Base-by-base conservation (phyloP, 139 green algal genomes). In the Pseudopediastrum boryanum region DNA sequence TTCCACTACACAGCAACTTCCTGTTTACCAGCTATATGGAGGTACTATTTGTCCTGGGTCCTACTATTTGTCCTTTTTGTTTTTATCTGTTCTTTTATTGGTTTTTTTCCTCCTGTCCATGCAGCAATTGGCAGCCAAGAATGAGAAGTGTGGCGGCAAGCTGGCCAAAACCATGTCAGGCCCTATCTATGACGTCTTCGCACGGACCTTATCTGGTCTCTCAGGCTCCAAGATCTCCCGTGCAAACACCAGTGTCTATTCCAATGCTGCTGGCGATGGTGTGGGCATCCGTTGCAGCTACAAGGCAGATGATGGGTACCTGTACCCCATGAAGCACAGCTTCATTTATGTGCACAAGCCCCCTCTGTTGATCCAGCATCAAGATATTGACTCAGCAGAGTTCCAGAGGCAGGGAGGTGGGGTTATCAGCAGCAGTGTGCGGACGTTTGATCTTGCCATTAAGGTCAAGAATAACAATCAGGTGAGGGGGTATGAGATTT, bases 291-390 rank as follows among this genome's bases (percentile, higher is more conserved):
- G 90, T 48, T 97, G 93, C 84, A 92, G 84, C 1, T 97, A 94
- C 89, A 98, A 98, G 78, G 83, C 78, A 21, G 78, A 89, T 51
- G 85, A 89, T 43, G 83, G 83, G 31, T 94, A 94, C 82, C 83
- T 99, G 63, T 99, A 97, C 87, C 96, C 96, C 10, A 88, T 99
- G 70, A 94, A 99, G 80, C 87, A 90, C 35, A 89, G 91, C 44
- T 98, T 99, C 94, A 98, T 99, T 88, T 99, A 97, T 84, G 85
- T 98, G 1, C 92, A 96, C 63, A 99, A 99, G 84, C 96, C 96
- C 39, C 94, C 96, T n/a, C 91, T 95, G 69, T 90, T 98, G 46
- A 88, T 99, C n/a, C 81, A 77, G 27, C 77, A 89, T 72, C 93
- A 97, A 2, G 94, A 99, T 56, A 89, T 98, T 31, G 86, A 94